Base-by-base conservation (phyloP, 2,329 filamentous ascomycete species). In the Dothideomycetes sp. region DNA sequence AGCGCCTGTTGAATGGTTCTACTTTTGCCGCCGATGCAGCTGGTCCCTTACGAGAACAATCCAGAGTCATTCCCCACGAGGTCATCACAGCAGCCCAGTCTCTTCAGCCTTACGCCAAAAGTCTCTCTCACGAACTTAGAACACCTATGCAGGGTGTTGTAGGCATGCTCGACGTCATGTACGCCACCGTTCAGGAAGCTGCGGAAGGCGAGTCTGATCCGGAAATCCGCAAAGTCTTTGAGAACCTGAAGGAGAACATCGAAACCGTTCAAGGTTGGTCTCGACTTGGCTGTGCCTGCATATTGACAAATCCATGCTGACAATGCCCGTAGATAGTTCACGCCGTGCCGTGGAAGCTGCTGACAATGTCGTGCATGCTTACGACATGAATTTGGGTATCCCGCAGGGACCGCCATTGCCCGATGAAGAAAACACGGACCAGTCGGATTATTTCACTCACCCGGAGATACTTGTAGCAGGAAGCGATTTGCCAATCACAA, bases 81-180 rank as follows among this genome's bases (percentile, higher is more conserved):
- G 68, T 71, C 16, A 64, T 78, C 17, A 71, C 75, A 5, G 68
- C 70, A 5, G 69, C 75, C 2, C 78, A 82, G 46, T 80, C 78
- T 2, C 63, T 84, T 13, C 80, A 82, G 52, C 79, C 80, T 0
- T 84, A 81, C 53, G 80, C 80, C n/a, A 71, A 78, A 47, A 82
- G 76, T 52, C 60, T 84, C 22, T 84, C 80, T 1, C 80, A 84
- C 49, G 80, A 84, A 54, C 58, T 84, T 33, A 68, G 80, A 46
- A 84, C 80, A 3, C 80, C 80, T 1, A 83, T 84, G 79, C 80
- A 84, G 57, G 80, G 80, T 29, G 78, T 84, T 5, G 78, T 84
- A 11, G 80, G 80, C 5, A 84, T 84, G 80, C 62, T 84, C 30
- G 80, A 84, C 60, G 77, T 84, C 45, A 84, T 84, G 78, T 78